A percentile compares a stretch with the other conserved stretches of the same genome.
These are phyloP conservation scores for Arabidopsis suecica DNA, from an alignment of 345 rosid species.

Conservation along the genomic window DNA sequence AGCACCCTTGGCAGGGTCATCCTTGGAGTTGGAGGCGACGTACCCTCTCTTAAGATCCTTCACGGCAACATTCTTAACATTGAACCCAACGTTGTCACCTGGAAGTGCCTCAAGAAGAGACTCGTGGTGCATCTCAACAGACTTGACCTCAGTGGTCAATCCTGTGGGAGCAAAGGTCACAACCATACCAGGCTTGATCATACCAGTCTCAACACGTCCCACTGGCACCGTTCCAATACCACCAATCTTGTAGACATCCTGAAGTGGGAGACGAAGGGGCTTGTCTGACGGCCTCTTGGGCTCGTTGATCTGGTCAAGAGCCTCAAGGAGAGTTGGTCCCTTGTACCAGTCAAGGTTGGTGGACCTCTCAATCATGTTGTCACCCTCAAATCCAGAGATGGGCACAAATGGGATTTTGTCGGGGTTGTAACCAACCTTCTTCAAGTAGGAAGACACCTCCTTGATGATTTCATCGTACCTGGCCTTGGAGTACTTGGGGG, in stretches of 20 bases:
- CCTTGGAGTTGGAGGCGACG: conserved; percentile 90
- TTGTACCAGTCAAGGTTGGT: conserved; percentile 64
- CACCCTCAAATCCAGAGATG: conserved; percentile 64
- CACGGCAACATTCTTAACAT: conserved; percentile 83
- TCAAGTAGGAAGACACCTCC: conserved; percentile 65
- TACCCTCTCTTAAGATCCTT: conserved; percentile 88
- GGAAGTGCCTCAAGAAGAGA: no score
- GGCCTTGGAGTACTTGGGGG: conserved; percentile 62
- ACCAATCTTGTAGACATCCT: conserved; percentile 73
- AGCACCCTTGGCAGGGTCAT: conserved; percentile 83
- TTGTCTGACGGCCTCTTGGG: conserved; percentile 92
- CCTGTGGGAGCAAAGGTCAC: no score
- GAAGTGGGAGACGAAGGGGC: conserved; percentile 82
- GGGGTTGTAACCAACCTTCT: conserved; percentile 65
- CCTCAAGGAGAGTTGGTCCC: conserved; percentile 58
- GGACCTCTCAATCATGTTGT: conserved; percentile 65
- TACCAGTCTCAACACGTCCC: conserved; percentile 49
- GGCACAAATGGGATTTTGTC: conserved; percentile 61
- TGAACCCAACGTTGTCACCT: conserved; percentile 65
- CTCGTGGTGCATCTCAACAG: no score
- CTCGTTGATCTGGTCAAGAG: conserved; percentile 57
- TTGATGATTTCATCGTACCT: conserved; percentile 66
- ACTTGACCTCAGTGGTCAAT: no score
- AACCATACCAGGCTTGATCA: no score
- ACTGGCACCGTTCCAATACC: conserved; percentile 73